phyloP scores from a whole-genome alignment of 768 basidiomycete species.

The Plicaturopsis crispa region DNA sequence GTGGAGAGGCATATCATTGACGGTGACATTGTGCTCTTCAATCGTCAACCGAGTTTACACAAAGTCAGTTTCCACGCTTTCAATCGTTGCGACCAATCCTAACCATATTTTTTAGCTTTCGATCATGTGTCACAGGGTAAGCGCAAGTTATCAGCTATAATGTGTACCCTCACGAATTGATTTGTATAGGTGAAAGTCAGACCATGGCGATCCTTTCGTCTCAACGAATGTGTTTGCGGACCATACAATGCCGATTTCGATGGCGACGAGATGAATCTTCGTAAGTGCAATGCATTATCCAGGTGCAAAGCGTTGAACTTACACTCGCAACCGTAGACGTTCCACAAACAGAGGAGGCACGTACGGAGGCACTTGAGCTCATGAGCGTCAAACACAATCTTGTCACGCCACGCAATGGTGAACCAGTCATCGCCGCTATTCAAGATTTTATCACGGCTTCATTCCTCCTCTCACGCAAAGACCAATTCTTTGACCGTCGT shows the following conservation, averaged over 20 bases:
- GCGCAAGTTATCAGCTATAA: too few species aligned
- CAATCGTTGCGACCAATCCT: not conserved
- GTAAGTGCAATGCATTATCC: slow-evolving; percentile 35
- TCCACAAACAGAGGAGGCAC: slow-evolving; percentile 96
- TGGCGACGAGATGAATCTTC: slow-evolving; percentile 99
- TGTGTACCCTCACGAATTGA: not conserved
- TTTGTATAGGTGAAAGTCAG: slow-evolving; percentile 68
- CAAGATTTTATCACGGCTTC: slow-evolving; percentile 99
- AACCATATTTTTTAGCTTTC: slow-evolving; percentile 55
- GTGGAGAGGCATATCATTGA: slow-evolving; percentile 95
- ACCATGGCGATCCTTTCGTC: slow-evolving; percentile 94
- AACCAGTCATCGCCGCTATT: slow-evolving; percentile 98
- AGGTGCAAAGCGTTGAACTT: slow-evolving; percentile 1
- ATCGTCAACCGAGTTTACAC: slow-evolving; percentile 97
- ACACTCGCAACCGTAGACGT: slow-evolving; percentile 54
- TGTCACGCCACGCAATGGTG: slow-evolving; percentile 96
- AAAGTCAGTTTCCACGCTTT: slow-evolving; percentile 41
- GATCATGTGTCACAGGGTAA: slow-evolving; percentile 95
- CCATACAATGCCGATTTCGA: slow-evolving; percentile 99
- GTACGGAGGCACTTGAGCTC: slow-evolving; percentile 93
- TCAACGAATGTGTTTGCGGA: slow-evolving; percentile 99
- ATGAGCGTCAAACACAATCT: slow-evolving; percentile 98
- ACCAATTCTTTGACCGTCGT: slow-evolving; percentile 87
- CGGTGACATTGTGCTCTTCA: slow-evolving; percentile 95
- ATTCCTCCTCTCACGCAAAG: slow-evolving; percentile 87